phyloP scores from a whole-genome alignment of 1,284 basidiomycete species.

The Pyrrhoderma lamaoense region DNA sequence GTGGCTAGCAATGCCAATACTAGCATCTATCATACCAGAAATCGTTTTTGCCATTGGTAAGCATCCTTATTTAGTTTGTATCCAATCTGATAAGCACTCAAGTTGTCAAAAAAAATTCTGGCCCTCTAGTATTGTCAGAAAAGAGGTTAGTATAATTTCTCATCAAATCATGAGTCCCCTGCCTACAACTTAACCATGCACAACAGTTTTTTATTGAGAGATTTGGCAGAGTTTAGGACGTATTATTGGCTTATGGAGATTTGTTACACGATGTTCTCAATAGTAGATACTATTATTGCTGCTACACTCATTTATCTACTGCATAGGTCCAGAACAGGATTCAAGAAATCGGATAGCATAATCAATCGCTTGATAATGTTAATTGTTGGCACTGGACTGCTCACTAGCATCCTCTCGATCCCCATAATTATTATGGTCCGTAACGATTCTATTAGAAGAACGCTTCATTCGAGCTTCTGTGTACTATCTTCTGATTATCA shows the following conservation, averaged over 20 bases:
- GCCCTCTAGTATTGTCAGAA: neutral
- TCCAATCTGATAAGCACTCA: no score
- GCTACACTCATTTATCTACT: slow-evolving; percentile 32
- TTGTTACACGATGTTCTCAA: slow-evolving; percentile 8
- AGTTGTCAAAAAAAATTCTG: neutral
- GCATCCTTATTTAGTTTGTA: no score
- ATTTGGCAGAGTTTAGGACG: neutral
- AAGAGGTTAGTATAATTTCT: neutral
- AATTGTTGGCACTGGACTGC: slow-evolving; percentile 38
- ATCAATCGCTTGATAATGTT: slow-evolving; percentile 37
- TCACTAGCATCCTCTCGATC: no score
- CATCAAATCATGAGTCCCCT: neutral
- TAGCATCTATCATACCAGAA: no score
- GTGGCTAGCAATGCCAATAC: no score
- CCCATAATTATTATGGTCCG: no score
- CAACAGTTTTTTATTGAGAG: neutral
- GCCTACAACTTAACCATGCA: neutral
- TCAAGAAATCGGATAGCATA: slow-evolving; percentile 24
- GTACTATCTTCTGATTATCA: no score
- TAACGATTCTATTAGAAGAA: no score
- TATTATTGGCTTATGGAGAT: slow-evolving; percentile 15
- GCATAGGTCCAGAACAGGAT: slow-evolving; percentile 25
- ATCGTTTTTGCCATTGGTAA: no score
- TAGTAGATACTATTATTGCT: slow-evolving; percentile 34
- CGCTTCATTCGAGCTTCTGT: no score